A percentile compares a stretch with the other conserved stretches of the same genome.
phyloP scores from a whole-genome alignment of 768 basidiomycete species.

The Lactarius akahatsu region DNA sequence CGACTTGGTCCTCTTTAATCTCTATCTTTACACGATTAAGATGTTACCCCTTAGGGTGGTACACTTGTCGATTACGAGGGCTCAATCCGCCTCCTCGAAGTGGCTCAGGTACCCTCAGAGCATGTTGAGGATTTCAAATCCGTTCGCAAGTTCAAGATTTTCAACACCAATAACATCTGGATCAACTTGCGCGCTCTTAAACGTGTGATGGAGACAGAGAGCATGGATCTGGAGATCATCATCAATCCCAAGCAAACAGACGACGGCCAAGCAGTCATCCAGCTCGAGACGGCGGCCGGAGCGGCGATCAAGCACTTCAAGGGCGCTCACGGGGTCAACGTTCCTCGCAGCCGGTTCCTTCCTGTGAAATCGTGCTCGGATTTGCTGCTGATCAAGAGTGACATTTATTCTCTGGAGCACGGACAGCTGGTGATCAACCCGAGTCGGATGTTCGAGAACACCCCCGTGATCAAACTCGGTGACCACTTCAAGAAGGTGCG shows the following conservation, averaged over 20 bases:
- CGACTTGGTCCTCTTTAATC: not conserved
- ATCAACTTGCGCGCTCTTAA: constrained; percentile 62
- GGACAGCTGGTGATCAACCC: constrained; percentile 65
- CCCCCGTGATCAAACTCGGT: constrained; percentile 75
- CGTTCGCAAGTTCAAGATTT: constrained; percentile 77
- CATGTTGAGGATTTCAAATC: constrained; percentile 76
- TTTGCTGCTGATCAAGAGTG: constrained; percentile 63
- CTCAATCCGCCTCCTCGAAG: constrained; percentile 65
- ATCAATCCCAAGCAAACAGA: constrained; percentile 70
- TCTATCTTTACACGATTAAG: not conserved
- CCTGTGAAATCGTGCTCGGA: constrained; percentile 65
- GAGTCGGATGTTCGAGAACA: constrained; percentile 55
- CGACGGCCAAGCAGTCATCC: constrained; percentile 67
- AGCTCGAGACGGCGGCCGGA: constrained; percentile 77
- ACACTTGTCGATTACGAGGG: constrained; percentile 72
- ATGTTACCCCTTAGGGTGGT: constrained; percentile 43
- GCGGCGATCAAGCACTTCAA: constrained; percentile 73
- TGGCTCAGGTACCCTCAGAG: constrained; percentile 71
- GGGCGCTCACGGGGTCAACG: constrained; percentile 68
- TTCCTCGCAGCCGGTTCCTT: constrained; percentile 70
- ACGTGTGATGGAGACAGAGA: constrained; percentile 66
- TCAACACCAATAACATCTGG: constrained; percentile 73
- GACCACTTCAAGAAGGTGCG: constrained; percentile 73
- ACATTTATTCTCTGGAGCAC: constrained; percentile 69
- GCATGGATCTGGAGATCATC: constrained; percentile 78